Evolutionary conservation across 192 early-diverging fungal genomes (phyloP).

Genomic region (Backusella morwellensis): DNA sequence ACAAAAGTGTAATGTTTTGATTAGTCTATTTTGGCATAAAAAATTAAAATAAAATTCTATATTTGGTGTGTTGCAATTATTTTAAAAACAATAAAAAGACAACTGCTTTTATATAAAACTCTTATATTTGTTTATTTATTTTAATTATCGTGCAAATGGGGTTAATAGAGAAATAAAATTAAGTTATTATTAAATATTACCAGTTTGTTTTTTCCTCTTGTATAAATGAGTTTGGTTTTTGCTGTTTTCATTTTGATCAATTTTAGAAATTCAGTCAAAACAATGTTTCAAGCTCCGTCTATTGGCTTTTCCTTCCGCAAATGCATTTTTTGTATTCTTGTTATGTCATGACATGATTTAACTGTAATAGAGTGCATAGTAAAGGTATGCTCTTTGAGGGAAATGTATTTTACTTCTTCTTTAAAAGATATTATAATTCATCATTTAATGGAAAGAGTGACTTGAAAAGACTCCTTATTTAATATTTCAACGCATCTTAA

Average conservation of each 20-base stretch:
- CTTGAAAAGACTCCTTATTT: too few species aligned
- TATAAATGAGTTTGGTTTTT: background rate
- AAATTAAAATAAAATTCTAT: background rate
- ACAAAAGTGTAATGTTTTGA: background rate
- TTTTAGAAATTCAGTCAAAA: background rate
- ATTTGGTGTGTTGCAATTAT: background rate
- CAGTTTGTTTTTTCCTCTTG: background rate
- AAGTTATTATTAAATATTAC: background rate
- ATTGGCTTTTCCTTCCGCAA: background rate
- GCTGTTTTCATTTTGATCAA: background rate
- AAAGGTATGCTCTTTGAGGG: too few species aligned
- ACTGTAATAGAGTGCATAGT: too few species aligned
- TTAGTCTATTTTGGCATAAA: conserved; percentile 1
- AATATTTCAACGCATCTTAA: too few species aligned
- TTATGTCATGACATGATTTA: background rate
- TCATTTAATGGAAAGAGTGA: too few species aligned
- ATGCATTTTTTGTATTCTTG: background rate
- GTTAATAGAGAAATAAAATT: background rate
- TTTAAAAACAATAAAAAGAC: background rate
- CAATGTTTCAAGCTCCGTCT: background rate
- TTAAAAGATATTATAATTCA: too few species aligned
- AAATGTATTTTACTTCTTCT: too few species aligned
- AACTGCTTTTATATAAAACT: background rate
- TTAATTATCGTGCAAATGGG: background rate
- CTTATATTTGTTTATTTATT: background rate